Percentiles rank a stretch among this genome's conserved stretches.
phyloP scores from a whole-genome alignment of 2,329 filamentous ascomycete genomes.

The Ceratocystis alfenasii region DNA sequence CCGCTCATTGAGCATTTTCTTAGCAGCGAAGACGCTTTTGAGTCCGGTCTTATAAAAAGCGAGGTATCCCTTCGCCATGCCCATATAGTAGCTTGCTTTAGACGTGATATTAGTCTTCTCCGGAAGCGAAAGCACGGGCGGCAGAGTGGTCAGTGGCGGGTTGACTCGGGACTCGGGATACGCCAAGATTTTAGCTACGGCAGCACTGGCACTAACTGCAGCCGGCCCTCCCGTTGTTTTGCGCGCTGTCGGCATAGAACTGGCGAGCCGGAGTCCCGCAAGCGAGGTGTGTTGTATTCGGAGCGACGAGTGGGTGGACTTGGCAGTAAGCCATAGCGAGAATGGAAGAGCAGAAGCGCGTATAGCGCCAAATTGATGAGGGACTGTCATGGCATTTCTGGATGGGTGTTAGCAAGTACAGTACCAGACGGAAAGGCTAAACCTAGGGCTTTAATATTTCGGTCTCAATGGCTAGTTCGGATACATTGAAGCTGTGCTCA shows the following conservation, averaged over 20 bases:
- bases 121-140: slow-evolving; percentile 56
- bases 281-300: background rate
- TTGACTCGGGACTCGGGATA: slow-evolving; percentile 39
- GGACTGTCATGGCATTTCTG: slow-evolving; percentile 4
- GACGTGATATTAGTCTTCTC: slow-evolving; percentile 34
- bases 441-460: too few species aligned
- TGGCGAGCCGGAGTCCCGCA: background rate
- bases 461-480: too few species aligned
- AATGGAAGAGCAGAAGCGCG: background rate
- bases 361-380: background rate
- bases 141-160: slow-evolving; percentile 59
- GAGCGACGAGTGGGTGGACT: background rate
- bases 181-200: background rate
- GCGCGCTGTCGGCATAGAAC: background rate
- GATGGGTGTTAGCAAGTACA: background rate
- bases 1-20: slow-evolving; percentile 38
- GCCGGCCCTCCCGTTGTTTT: background rate
- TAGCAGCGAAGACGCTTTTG: slow-evolving; percentile 60
- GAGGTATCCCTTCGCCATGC: slow-evolving; percentile 62
- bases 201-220: background rate
- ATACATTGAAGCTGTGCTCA: background rate
- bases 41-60: slow-evolving; percentile 81
- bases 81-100: slow-evolving; percentile 41
- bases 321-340: background rate
- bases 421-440: background rate